Conservation (phyloP, 495 filamentous ascomycete species). For the Corynascus novoguineensis region DNA sequence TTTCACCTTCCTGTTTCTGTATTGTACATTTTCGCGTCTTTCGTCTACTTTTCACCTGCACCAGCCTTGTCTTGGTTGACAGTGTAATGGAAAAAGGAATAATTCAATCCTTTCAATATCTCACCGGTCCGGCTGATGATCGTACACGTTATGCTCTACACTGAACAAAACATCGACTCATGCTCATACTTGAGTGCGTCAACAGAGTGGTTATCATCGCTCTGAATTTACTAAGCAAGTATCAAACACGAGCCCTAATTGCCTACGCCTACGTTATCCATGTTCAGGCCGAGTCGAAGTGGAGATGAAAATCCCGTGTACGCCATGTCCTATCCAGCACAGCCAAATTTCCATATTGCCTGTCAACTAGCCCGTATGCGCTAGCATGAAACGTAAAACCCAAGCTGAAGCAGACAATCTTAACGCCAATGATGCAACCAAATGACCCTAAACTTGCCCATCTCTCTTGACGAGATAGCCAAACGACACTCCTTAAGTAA, state of each 20-base stretch:
- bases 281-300: background rate
- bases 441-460: background rate
- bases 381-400: background rate
- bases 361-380: background rate
- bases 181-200: background rate
- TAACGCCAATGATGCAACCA: background rate
- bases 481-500: conserved; percentile 35
- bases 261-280: background rate
- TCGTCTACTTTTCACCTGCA: no score
- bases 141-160: no score
- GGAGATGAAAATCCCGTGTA: background rate
- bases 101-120: no score
- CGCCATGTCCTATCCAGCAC: background rate
- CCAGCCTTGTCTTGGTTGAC: no score
- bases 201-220: background rate
- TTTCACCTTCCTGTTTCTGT: no score
- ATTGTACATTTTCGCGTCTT: no score
- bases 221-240: background rate
- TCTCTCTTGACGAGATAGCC: background rate
- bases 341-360: background rate
- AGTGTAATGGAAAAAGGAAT: no score
- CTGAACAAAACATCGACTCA: no score
- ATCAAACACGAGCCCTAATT: background rate
- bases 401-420: background rate
- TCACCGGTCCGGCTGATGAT: no score